Percentiles rank a stretch among this genome's conserved stretches.
Conservation (phyloP, 345 rosid species). For the Brassica incana region DNA sequence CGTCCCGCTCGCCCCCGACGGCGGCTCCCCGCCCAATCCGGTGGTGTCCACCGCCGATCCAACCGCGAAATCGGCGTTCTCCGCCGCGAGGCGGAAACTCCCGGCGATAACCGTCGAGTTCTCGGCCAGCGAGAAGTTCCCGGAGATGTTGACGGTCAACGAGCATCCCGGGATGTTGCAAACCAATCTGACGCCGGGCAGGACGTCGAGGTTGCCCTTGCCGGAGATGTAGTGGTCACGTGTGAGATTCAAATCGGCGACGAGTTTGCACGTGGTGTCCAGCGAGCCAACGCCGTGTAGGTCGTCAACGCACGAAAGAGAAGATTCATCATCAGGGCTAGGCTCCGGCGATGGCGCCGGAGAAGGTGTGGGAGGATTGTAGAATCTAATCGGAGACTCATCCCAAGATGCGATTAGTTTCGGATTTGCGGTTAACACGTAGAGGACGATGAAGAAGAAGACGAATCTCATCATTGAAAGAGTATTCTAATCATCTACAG, state of each 20-base stretch:
- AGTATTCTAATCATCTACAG: slow-evolving; percentile 21
- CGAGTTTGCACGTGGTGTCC: slow-evolving; percentile 82
- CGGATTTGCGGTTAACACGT: slow-evolving; percentile 1
- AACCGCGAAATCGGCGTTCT: slow-evolving; percentile 56
- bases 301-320: slow-evolving; percentile 81
- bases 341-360: slow-evolving; percentile 82
- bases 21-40: slow-evolving; percentile 77
- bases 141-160: slow-evolving; percentile 62
- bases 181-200: slow-evolving; percentile 62
- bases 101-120: slow-evolving; percentile 71
- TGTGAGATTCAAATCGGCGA: slow-evolving; percentile 78
- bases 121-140: slow-evolving; percentile 66
- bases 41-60: slow-evolving; percentile 66
- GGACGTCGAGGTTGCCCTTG: slow-evolving; percentile 67
- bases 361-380: slow-evolving; percentile 74
- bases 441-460: slow-evolving; percentile 21
- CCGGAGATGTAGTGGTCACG: slow-evolving; percentile 70
- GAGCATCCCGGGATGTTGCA: slow-evolving; percentile 65
- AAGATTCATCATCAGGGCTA: slow-evolving; percentile 50
- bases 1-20: slow-evolving; percentile 80
- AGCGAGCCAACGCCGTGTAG: slow-evolving; percentile 83
- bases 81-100: slow-evolving; percentile 60
- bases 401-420: slow-evolving; percentile 10
- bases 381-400: slow-evolving; percentile 30
- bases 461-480: slow-evolving; percentile 25